Evolutionary conservation across 768 basidiomycete species (phyloP).

Genomic region (Calvatia gigantea): DNA sequence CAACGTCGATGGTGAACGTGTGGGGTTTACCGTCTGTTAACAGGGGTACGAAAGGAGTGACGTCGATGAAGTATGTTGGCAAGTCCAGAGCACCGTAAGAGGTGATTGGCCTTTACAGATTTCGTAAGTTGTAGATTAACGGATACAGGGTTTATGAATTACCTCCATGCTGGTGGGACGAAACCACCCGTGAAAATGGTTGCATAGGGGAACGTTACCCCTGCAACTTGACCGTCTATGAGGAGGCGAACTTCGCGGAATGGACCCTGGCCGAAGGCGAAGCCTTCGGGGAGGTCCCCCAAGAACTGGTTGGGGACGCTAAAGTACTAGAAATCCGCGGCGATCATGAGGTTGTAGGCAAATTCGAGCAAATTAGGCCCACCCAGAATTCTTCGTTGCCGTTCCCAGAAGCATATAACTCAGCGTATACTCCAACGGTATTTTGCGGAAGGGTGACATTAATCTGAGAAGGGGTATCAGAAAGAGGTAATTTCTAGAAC

Average conservation of each 20-base stretch:
- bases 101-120: slow-evolving; percentile 54
- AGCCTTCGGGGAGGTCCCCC: slow-evolving; percentile 44
- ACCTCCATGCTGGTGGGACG: slow-evolving; percentile 69
- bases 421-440: slow-evolving; percentile 62
- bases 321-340: slow-evolving; percentile 61
- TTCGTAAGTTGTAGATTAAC: neutral
- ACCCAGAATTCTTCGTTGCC: slow-evolving; percentile 77
- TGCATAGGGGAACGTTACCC: slow-evolving; percentile 48
- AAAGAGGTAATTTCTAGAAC: neutral
- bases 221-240: slow-evolving; percentile 44
- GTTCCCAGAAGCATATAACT: slow-evolving; percentile 65
- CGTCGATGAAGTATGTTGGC: slow-evolving; percentile 73
- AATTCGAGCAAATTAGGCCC: neutral
- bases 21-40: slow-evolving; percentile 69
- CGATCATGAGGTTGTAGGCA: neutral
- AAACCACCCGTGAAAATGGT: slow-evolving; percentile 78
- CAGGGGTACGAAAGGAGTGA: slow-evolving; percentile 73
- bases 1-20: slow-evolving; percentile 69
- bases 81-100: slow-evolving; percentile 76
- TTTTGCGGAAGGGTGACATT: slow-evolving; percentile 71
- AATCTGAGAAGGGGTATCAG: slow-evolving; percentile 33
- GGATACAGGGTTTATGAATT: neutral
- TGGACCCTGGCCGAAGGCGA: slow-evolving; percentile 40
- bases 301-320: slow-evolving; percentile 64
- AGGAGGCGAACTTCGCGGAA: slow-evolving; percentile 48